phyloP scores from a whole-genome alignment of 805 yeast genomes.

The Starmerella vaccinii region DNA sequence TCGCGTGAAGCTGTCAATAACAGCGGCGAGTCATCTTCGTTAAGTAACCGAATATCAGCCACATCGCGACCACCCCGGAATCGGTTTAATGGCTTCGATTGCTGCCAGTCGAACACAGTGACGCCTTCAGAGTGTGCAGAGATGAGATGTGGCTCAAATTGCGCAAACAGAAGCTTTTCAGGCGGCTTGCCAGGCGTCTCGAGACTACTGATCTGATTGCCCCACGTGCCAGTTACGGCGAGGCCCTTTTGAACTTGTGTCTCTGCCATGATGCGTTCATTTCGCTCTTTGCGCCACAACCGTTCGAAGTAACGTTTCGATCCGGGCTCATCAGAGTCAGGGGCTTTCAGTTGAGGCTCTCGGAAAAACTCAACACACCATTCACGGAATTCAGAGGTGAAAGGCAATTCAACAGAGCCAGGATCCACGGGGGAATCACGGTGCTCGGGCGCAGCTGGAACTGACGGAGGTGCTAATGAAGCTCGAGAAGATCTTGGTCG shows the following conservation, averaged over 20 bases:
- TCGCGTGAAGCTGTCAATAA: constrained; percentile 84
- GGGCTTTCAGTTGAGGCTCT: constrained; percentile 84
- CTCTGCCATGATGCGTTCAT: constrained; percentile 73
- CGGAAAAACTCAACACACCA: constrained; percentile 76
- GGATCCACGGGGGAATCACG: not conserved
- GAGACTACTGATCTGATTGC: constrained; percentile 54
- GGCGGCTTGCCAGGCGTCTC: constrained; percentile 31
- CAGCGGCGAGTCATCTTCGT: constrained; percentile 86
- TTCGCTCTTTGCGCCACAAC: constrained; percentile 81
- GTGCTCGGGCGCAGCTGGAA: not conserved
- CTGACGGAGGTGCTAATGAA: not conserved
- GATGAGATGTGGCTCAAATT: constrained; percentile 75
- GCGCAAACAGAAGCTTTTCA: constrained; percentile 60
- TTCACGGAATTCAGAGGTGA: constrained; percentile 33
- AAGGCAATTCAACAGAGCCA: constrained; percentile 25
- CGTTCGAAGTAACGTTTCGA: constrained; percentile 72
- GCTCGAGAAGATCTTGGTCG: not conserved
- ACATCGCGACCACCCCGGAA: constrained; percentile 84
- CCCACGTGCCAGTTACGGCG: constrained; percentile 82
- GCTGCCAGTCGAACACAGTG: constrained; percentile 82
- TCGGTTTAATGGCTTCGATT: constrained; percentile 38
- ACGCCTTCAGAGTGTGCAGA: constrained; percentile 72
- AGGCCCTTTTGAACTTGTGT: constrained; percentile 84
- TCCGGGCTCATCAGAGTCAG: constrained; percentile 85
- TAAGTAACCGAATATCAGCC: constrained; percentile 73